Conservation (phyloP, 495 filamentous ascomycete species). For the Penicillium silybi region DNA sequence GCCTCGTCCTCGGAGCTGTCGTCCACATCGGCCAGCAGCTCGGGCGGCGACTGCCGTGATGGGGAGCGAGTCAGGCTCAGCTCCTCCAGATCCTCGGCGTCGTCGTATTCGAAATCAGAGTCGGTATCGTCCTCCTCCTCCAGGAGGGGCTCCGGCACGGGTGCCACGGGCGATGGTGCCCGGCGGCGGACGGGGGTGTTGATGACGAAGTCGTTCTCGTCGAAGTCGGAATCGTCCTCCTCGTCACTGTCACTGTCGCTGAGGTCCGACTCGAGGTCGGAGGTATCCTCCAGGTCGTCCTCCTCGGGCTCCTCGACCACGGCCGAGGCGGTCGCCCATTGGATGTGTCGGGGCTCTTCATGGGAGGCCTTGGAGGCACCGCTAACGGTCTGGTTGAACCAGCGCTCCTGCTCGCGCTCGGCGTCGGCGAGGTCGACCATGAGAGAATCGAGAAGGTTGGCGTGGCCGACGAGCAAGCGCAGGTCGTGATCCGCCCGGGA, state of each 20-base stretch:
- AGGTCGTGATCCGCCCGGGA: slow-evolving; percentile 88
- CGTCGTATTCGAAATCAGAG: slow-evolving; percentile 57
- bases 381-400: slow-evolving; percentile 94
- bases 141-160: slow-evolving; percentile 42
- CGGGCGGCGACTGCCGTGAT: slow-evolving; percentile 72
- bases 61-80: slow-evolving; percentile 70
- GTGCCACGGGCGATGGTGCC: slow-evolving; percentile 34
- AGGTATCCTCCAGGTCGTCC: slow-evolving; percentile 61
- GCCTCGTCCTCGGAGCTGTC: slow-evolving; percentile 70
- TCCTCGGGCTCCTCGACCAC: slow-evolving; percentile 71
- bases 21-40: slow-evolving; percentile 65
- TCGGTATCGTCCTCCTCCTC: slow-evolving; percentile 52
- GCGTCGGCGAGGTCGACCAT: slow-evolving; percentile 95
- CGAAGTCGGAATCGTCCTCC: slow-evolving; percentile 51
- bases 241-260: slow-evolving; percentile 64
- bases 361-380: slow-evolving; percentile 56
- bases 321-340: slow-evolving; percentile 69
- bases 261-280: slow-evolving; percentile 48
- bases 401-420: slow-evolving; percentile 91
- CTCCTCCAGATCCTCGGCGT: slow-evolving; percentile 59
- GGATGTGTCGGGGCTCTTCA: slow-evolving; percentile 65
- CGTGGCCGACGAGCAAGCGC: slow-evolving; percentile 88
- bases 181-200: slow-evolving; percentile 37
- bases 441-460: slow-evolving; percentile 93
- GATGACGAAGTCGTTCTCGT: slow-evolving; percentile 45